Evolutionary conservation across 768 basidiomycete species (phyloP), one percentile per base, ranked within the genome.

Genomic region (Boletus eberwhitei): DNA sequence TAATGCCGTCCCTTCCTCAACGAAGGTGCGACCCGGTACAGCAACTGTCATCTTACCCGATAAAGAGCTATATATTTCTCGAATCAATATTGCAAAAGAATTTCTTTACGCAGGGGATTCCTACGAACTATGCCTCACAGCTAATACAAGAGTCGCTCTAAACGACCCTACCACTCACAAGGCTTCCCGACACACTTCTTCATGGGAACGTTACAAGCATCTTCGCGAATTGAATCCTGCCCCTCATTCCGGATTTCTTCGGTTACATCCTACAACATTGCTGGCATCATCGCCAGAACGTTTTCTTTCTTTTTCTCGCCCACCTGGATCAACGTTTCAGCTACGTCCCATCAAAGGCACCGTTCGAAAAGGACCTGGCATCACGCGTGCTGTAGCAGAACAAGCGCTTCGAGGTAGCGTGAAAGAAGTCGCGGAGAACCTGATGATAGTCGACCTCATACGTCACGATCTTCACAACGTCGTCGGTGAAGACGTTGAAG

Each of bases 391-490:
- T 51, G 79, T 83, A 45, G 86, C 86, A n/a, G 84, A 87, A 62
- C 61, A 84, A 70, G 69, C 79, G 14, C 71, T 88, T 53, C 76
- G 75, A 14, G 85, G 86, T 6, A 88, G 81, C 68, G 76, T 74
- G 40, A 98, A 98, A 69, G 95, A 98, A 70, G 84, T 95, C 2
- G 95, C 94, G 0, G 95, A 98, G 75, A 98, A 98, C 67, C 72
- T 98, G 53, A 98, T 98, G 95, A 97, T 98, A 58, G 95, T 97
- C 24, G 95, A 98, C 68, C 82, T 98, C 45, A 96, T 96, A 63
- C 84, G 93, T 34, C 90, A 97, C 60, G 95, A 98, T 72, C 75
- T 98, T 34, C 85, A 95, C 60, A 84, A 84, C 31, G 86, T 88
- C 51, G 81, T 96, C 19, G 91, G 90, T 1, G 86, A 90, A 37